Conservation (phyloP, 768 basidiomycete genomes). For the Lyophyllum atratum region DNA sequence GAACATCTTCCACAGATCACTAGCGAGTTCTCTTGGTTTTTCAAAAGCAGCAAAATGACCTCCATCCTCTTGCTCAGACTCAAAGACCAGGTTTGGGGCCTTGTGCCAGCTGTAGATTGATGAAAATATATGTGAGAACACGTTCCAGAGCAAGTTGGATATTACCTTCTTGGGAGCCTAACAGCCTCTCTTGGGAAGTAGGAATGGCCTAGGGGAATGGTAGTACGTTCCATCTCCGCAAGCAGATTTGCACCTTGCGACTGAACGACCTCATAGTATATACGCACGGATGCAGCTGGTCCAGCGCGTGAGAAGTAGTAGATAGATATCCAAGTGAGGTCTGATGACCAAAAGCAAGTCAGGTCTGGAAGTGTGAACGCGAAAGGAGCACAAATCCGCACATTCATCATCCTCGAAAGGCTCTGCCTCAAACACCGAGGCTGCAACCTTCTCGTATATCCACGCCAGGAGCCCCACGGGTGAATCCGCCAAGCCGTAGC, state of each 20-base stretch:
- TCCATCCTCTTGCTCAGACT: conserved; percentile 47
- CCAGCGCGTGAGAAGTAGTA: conserved; percentile 63
- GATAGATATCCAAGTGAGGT: conserved; percentile 62
- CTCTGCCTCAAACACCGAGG: conserved; percentile 49
- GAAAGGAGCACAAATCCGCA: conserved; percentile 7
- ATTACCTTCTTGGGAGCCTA: conserved; percentile 29
- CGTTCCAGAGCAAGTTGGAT: not conserved
- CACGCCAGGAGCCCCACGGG: conserved; percentile 55
- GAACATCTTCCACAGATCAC: conserved; percentile 59
- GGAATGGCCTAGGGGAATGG: conserved; percentile 50
- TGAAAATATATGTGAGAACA: not conserved
- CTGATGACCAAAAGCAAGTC: conserved; percentile 29
- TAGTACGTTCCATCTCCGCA: conserved; percentile 1
- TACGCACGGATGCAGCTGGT: conserved; percentile 56
- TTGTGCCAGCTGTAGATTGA: conserved; percentile 40
- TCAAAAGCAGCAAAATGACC: conserved; percentile 65
- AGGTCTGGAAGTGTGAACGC: not conserved
- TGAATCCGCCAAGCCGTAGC: conserved; percentile 57
- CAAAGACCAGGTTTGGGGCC: conserved; percentile 42
- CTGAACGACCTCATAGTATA: conserved; percentile 53
- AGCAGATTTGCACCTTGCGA: conserved; percentile 13
- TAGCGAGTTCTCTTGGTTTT: conserved; percentile 45
- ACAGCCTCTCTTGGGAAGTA: conserved; percentile 52
- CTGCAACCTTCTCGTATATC: conserved; percentile 55
- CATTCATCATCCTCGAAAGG: conserved; percentile 62